Base-by-base conservation (phyloP, 208 protist genomes). In the Vickermania spadyakhi region DNA sequence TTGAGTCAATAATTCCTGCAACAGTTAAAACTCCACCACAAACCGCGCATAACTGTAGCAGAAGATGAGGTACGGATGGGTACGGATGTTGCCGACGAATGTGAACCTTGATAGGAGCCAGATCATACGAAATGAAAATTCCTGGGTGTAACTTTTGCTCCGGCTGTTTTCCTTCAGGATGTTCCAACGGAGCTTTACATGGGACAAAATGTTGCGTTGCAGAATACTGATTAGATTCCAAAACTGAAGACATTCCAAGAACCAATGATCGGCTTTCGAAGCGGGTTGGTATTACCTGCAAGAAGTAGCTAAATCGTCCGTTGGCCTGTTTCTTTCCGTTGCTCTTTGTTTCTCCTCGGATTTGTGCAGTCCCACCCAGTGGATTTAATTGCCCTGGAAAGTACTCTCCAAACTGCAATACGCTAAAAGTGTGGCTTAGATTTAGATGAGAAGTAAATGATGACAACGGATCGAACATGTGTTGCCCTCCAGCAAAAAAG, bases 61-160 rank as follows among this genome's bases (percentile, higher is more conserved):
- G 26, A 31, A 89, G 73, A 66, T 89, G 81, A 28, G 71, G 52
- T 14, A 85, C 36, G 2, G 78, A 85, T 2, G 73, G 64, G 66
- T 89, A 85, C 51, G 81, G 78, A 30, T 74, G 72, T 26, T 58
- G 58, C 49, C 79, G 42, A n/a, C 52, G 51, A 5, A 88, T 72
- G 27, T 78, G 70, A 23, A 91, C 81, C 21, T 74, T 70, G 52
- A 96, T 89, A 41, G 90, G 85, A 2, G 81, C 89, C 22, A 96
- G 60, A 59, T 96, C 90, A 64, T 94, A 96, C 55, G 77, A 78
- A 22, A 96, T 79, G 65, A 93, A 96, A 18, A 96, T 81, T 22
- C 87, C 86, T 14, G 82, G 77, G 23, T 86, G 60, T 45, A 87
- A 36, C n/a, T 58, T 23, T 18, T 58, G 51, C 21, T 27, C 14